Conservation (phyloP, 2,329 filamentous ascomycete genomes). For the Colletotrichum sp. region DNA sequence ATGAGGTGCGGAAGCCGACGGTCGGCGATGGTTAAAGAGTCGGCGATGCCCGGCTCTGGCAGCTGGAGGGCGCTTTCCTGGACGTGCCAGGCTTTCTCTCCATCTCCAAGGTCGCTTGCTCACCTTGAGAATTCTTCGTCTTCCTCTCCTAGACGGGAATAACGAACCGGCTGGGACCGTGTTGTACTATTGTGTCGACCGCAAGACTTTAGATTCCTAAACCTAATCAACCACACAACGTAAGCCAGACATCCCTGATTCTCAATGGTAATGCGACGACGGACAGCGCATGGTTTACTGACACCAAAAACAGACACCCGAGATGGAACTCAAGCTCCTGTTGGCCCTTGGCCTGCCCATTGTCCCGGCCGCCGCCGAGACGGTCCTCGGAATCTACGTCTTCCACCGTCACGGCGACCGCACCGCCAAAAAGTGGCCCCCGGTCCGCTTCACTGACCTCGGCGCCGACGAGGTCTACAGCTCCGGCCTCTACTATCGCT, state of each 20-base stretch:
- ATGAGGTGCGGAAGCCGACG: background rate
- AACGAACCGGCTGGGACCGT: background rate
- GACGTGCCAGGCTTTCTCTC: background rate
- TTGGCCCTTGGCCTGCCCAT: constrained; percentile 30
- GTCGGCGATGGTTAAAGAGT: background rate
- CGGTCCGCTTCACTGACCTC: constrained; percentile 76
- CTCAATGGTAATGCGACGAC: background rate
- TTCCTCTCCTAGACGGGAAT: background rate
- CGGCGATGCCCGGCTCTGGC: background rate
- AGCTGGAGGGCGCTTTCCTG: too few species aligned
- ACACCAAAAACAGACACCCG: background rate
- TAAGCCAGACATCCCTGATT: background rate
- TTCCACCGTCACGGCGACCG: constrained; percentile 92
- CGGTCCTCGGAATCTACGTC: constrained; percentile 81
- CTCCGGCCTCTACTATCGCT: constrained; percentile 77
- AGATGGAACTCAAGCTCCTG: constrained; percentile 45
- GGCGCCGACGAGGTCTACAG: constrained; percentile 78
- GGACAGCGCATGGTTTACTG: background rate
- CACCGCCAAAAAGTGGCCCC: constrained; percentile 76
- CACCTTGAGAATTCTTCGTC: background rate
- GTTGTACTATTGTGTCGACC: background rate
- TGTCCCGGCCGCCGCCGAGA: constrained; percentile 60
- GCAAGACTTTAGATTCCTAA: background rate
- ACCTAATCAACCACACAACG: background rate
- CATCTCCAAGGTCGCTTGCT: background rate